Evolutionary conservation across 768 basidiomycete species (phyloP), one percentile per base, ranked within the genome.

Genomic region (Pleurotus djamor): DNA sequence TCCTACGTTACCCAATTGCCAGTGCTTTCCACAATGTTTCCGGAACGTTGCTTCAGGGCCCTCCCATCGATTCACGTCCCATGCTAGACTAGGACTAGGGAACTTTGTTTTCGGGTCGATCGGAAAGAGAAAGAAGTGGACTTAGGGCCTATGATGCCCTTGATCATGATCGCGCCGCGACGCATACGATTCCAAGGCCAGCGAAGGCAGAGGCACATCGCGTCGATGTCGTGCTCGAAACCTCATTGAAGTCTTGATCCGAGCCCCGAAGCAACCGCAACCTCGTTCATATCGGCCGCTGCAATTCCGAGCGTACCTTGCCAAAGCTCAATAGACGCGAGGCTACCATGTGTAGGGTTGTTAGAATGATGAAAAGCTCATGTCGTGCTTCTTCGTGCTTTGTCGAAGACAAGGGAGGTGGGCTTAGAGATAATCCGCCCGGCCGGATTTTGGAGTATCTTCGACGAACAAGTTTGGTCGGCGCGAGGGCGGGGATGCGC

Each of bases 121-220:
- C 13, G 21, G 21, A 28, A 28, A 28, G 21, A 28, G 21, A 28
- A 28, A 28, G 21, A 6, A 3, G 21, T 33, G 49, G 17, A 21
- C 45, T 7, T 47, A 12, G 16, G 34, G 49, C 16, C 28, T 33
- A 17, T 36, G 45, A 43, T 7, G 9, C 28, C 34, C 16, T 17
- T 28, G 49, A 50, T 50, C 49, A 50, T 50, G 49, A 50, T 50
- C 49, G 49, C 34, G 34, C 49, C 49, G 49, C 49, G 34, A 50
- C 16, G 28, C 38, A 41, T 10, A n/a, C n/a, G n/a, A 47, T 47
- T 47, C 45, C 45, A 47, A 17, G 7, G 45, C 45, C 45, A 12
- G 45, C 45, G 45, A 47, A 17, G 14, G 13, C 14, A 47, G 7
- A 17, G 7, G 45, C 17, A 43, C 41, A 43, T 28, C 21, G 21